Percentiles rank a stretch among this genome's conserved stretches.
Evolutionary conservation across 129 eudicot genomes (phyloP).

Genomic region (Kitagawia praeruptora): DNA sequence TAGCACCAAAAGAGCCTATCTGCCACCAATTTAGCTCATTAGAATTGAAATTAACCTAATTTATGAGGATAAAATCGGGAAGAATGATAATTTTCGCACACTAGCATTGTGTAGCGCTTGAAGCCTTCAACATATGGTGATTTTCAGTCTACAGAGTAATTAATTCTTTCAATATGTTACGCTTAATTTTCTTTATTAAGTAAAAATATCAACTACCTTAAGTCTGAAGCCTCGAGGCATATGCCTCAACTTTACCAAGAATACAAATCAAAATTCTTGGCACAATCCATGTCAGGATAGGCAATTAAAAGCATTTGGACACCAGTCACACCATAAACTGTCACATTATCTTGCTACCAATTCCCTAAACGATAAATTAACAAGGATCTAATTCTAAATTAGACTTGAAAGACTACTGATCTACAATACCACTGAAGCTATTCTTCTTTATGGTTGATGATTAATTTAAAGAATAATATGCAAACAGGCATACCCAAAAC

Average conservation of each 20-base stretch:
- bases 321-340: background rate
- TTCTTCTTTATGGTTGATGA: background rate
- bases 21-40: conserved; percentile 57
- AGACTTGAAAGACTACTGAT: background rate
- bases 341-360: background rate
- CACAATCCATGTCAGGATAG: background rate
- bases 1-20: conserved; percentile 98
- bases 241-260: background rate
- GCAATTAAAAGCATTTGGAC: background rate
- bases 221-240: background rate
- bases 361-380: background rate
- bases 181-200: background rate
- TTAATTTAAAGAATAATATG: background rate
- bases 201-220: background rate
- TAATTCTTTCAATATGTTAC: background rate
- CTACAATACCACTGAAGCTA: background rate
- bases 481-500: background rate
- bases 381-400: background rate
- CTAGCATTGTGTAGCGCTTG: background rate
- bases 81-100: background rate
- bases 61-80: background rate
- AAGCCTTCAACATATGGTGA: background rate
- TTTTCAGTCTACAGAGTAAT: background rate
- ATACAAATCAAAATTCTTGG: background rate
- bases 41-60: conserved; percentile 14